Base-by-base conservation (phyloP, 2,329 filamentous ascomycete genomes). In the Boeremia exigua region DNA sequence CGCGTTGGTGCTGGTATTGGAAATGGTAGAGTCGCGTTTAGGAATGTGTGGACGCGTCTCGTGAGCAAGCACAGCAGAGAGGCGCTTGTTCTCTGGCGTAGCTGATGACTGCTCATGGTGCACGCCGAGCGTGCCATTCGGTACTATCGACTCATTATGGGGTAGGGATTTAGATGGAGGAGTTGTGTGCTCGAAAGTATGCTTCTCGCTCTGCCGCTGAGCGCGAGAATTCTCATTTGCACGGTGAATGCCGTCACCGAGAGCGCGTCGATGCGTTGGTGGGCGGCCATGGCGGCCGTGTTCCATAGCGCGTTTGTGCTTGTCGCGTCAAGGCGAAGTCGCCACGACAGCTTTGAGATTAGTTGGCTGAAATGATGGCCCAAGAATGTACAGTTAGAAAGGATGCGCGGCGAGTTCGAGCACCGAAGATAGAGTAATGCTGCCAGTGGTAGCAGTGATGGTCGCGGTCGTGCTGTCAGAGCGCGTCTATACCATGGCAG, bases 1-100 rank as follows among this genome's bases (percentile, higher is more conserved):
- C 4, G 81, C 83, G 44, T 81, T 78, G 2, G 82, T 83, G 6
- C 84, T 87, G 0, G 80, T 76, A 2, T 81, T 84, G 1, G 85
- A 86, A 33, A 85, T 78, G 5, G 81, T 78, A 0, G 83, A 81
- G 62, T 80, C 73, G 43, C 80, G 77, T 64, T 75, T 75, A 12
- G 70, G 44, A 45, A 85, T 85, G 23, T 79, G 80, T 17, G 80
- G 77, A 12, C 75, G 73, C 23, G 78, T 73, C 17, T 78, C 75
- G 12, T 83, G 79, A 9, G 77, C 75, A 28, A 78, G 76, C 12
- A 82, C 78, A 14, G 81, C 80, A 4, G 83, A 84, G 7, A 86
- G 67, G 27, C 81, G 80, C 58, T 84, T 83, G 68, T 83, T 80
- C 53, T 83, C 80, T 29, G 77, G 74, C 15, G 68, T 67, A n/a